Percentiles rank a stretch among this genome's conserved stretches.
Conservation (phyloP, 441 rosid species). For the Bocquillonia castaneifolia region DNA sequence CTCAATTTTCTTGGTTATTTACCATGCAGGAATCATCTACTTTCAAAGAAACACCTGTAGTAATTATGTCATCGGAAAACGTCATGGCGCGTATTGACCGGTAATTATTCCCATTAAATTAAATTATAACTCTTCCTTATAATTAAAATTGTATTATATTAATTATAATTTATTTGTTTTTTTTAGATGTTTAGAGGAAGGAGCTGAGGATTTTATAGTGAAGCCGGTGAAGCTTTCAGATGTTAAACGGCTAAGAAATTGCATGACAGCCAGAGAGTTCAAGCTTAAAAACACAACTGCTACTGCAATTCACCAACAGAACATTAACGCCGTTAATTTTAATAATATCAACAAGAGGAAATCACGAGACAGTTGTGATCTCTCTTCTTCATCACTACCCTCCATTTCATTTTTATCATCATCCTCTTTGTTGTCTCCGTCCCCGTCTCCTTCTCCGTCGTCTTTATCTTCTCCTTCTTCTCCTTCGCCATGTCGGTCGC, state of each 20-base stretch:
- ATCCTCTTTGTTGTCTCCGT: slow-evolving; percentile 12
- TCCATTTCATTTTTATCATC: slow-evolving; percentile 33
- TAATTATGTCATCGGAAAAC: slow-evolving; percentile 90
- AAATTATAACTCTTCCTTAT: neutral
- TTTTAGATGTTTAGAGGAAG: slow-evolving; percentile 83
- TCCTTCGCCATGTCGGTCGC: slow-evolving; percentile 29
- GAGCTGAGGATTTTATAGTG: slow-evolving; percentile 87
- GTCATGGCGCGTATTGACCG: slow-evolving; percentile 74
- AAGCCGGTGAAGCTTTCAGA: slow-evolving; percentile 91
- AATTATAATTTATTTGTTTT: neutral
- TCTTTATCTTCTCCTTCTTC: slow-evolving; percentile 27
- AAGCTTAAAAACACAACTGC: slow-evolving; percentile 23
- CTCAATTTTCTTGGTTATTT: too few relatives aligned
- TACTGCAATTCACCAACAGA: too few relatives aligned
- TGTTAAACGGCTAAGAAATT: slow-evolving; percentile 61
- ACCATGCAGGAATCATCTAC: slow-evolving; percentile 75
- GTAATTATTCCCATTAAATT: slow-evolving; percentile 24
- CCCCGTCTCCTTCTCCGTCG: slow-evolving; percentile 14
- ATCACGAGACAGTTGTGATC: slow-evolving; percentile 36
- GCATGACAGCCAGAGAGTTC: slow-evolving; percentile 40
- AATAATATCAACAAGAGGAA: slow-evolving; percentile 44
- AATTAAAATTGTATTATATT: neutral
- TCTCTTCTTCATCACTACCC: slow-evolving; percentile 27
- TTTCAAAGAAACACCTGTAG: slow-evolving; percentile 76
- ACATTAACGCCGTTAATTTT: neutral